Base-by-base conservation (phyloP, 176 grass and related monocot species). In the Ensete ventricosum region DNA sequence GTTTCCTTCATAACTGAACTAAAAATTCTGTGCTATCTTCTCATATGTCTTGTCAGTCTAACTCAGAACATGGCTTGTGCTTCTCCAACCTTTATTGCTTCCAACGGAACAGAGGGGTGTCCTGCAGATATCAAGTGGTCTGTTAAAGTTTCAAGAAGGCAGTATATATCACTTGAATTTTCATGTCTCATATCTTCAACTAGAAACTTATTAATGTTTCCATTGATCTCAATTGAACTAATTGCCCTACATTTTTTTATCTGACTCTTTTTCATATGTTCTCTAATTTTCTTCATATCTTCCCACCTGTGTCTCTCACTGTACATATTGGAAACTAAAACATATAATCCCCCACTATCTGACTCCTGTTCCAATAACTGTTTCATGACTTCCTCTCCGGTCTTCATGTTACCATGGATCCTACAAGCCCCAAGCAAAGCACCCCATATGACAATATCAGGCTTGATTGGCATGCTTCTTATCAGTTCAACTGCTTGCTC, bases 341-440 rank as follows among this genome's bases (percentile, higher is more conserved):
- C 71, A 73, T 55, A 27, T 8, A 55, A 7, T 55, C 71, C 71
- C 24, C 52, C 71, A 55, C 16, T 54, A 16, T 54, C 14, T 26
- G 71, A 16, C 21, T 73, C 52, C 52, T 55, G 14, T 52, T 73
- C 52, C 11, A 73, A 26, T 16, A 73, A 14, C 22, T 55, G 50
- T 55, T 73, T 73, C n/a, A 54, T 17, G 6, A 55, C 71, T 54
- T 54, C 21, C 23, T 73, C 20, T 26, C 52, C 71, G 14, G 55
- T 14, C 52, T 23, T 6, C 71, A 73, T 14, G 2, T 55, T 55
- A 3, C 71, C 71, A 55, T 73, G 71, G 22, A 73, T 73, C 52
- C 22, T 73, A 22, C 71, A 73, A 73, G 71, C 71, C 9, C 71
- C 71, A 54, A 73, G 52, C 52, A 73, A 55, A 73, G 71, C 71